These are phyloP conservation scores for Chlorokybus atmophyticus DNA, from an alignment of 139 green algal genomes.

Conservation along the genomic window DNA sequence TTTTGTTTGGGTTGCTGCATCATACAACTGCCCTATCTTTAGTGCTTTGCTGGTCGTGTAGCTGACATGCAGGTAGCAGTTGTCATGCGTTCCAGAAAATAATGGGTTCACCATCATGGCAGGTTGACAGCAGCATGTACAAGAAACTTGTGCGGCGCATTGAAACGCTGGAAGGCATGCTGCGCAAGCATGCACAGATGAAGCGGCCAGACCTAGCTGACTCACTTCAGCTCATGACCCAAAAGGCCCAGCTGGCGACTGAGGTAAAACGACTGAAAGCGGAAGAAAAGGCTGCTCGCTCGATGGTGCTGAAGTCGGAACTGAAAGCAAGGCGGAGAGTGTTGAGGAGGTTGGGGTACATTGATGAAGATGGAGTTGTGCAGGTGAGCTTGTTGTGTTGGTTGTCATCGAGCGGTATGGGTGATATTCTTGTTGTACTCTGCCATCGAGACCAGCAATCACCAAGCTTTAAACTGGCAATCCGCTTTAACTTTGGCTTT, in stretches of 20 bases:
- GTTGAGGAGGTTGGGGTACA: constrained; percentile 63
- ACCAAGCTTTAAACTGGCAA: no score
- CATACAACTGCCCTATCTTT: no score
- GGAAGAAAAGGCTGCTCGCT: background rate
- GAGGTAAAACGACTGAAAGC: constrained; percentile 5
- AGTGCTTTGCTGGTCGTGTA: no score
- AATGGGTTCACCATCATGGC: background rate
- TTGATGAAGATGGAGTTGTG: constrained; percentile 50
- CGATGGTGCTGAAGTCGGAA: constrained; percentile 25
- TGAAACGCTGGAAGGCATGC: constrained; percentile 21
- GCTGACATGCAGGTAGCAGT: no score
- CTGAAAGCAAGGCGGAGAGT: constrained; percentile 43
- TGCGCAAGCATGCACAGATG: constrained; percentile 6
- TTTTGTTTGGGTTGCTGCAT: no score
- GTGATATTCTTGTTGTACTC: no score
- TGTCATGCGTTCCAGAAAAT: no score
- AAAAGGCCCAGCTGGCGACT: constrained; percentile 5
- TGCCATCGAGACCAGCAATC: no score
- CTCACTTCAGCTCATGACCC: constrained; percentile 1
- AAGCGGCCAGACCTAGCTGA: background rate
- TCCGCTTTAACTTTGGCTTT: no score
- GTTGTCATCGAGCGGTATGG: no score
- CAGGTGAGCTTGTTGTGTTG: no score
- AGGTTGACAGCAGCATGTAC: constrained; percentile 19
- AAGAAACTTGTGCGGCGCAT: constrained; percentile 24